Percentiles rank a stretch among this genome's conserved stretches.
These are phyloP conservation scores for Sonneratia caseolaris DNA, from an alignment of 345 rosid genomes.

Conservation along the genomic window DNA sequence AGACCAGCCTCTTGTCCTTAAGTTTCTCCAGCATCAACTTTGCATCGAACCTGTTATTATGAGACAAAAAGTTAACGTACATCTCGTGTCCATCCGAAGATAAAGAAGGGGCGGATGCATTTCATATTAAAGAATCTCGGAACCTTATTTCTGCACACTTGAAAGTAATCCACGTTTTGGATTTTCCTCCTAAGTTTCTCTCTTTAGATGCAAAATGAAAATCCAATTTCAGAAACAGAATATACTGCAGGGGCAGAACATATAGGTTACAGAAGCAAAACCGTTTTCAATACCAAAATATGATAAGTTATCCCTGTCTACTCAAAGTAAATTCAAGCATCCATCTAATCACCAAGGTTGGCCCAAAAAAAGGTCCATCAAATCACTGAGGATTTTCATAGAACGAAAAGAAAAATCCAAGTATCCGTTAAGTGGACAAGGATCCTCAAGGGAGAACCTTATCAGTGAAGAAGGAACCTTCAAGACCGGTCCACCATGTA, in stretches of 20 bases:
- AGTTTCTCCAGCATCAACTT: conserved; percentile 72
- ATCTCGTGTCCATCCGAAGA: neutral
- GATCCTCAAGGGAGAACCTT: conserved; percentile 14
- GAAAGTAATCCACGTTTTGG: neutral
- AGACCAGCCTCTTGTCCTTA: conserved; percentile 61
- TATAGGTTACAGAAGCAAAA: neutral
- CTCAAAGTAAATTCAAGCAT: neutral
- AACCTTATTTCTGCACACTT: neutral
- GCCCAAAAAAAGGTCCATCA: neutral
- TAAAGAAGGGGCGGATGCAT: neutral
- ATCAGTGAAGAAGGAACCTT: neutral
- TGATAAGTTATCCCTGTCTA: neutral
- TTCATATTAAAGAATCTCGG: neutral
- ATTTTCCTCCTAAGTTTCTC: neutral
- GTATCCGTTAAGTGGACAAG: neutral
- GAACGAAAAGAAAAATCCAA: neutral
- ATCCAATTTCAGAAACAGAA: neutral
- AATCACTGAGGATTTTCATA: neutral
- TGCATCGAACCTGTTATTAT: conserved; percentile 56
- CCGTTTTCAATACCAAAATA: neutral
- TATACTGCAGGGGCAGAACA: too few species aligned
- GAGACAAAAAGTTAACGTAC: neutral
- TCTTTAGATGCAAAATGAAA: neutral
- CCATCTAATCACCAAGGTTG: neutral
- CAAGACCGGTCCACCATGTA: conserved; percentile 3